phyloP scores from a whole-genome alignment of 2,329 filamentous ascomycete species.

The Stachybotrys echinatus region DNA sequence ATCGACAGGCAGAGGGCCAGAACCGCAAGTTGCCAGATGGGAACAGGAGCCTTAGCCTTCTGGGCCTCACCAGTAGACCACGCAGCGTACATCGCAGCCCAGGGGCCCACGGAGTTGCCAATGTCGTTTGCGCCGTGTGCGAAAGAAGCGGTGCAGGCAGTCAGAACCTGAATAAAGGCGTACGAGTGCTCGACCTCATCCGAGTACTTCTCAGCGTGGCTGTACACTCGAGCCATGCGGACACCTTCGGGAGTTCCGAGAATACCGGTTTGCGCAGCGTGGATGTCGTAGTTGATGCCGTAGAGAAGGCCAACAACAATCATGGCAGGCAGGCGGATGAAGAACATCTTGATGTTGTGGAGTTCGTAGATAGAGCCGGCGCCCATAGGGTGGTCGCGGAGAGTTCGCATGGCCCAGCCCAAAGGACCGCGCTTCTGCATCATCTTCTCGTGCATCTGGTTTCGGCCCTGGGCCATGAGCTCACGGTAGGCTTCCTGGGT shows the following conservation, averaged over 20 bases:
- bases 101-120: slow-evolving; percentile 64
- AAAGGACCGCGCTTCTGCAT: slow-evolving; percentile 59
- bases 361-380: slow-evolving; percentile 69
- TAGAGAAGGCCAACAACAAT: slow-evolving; percentile 61
- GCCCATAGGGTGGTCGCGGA: slow-evolving; percentile 69
- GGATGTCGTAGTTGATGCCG: slow-evolving; percentile 77
- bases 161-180: slow-evolving; percentile 61
- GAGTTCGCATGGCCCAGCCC: slow-evolving; percentile 75
- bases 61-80: slow-evolving; percentile 60
- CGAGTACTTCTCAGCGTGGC: slow-evolving; percentile 57
- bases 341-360: slow-evolving; percentile 59
- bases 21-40: slow-evolving; percentile 72
- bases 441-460: slow-evolving; percentile 58
- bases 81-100: slow-evolving; percentile 64
- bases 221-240: slow-evolving; percentile 58
- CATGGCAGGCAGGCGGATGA: slow-evolving; percentile 65
- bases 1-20: slow-evolving; percentile 57
- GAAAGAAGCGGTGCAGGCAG: slow-evolving; percentile 68
- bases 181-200: slow-evolving; percentile 69
- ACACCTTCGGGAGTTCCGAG: slow-evolving; percentile 66
- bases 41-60: slow-evolving; percentile 59
- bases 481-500: slow-evolving; percentile 55
- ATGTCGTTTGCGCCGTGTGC: slow-evolving; percentile 76
- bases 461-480: slow-evolving; percentile 51
- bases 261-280: slow-evolving; percentile 67